phyloP scores from a whole-genome alignment of 164 flowering plant genomes.

The Vitis cinerea region DNA sequence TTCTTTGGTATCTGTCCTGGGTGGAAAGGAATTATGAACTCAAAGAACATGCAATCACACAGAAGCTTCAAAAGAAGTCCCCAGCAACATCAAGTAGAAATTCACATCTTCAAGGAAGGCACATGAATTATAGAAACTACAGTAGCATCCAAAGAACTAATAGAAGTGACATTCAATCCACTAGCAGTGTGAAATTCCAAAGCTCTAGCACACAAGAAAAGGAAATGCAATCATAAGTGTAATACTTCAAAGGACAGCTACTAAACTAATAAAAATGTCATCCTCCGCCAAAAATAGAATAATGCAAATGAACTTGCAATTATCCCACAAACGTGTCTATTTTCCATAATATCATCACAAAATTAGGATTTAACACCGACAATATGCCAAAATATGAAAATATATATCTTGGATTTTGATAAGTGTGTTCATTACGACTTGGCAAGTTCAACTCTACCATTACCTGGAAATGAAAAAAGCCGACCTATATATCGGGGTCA shows the following conservation, averaged over 20 bases:
- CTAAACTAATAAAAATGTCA: not conserved
- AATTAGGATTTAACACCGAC: slow-evolving; percentile 1
- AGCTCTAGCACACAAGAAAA: too few species aligned
- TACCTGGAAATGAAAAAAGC: not conserved
- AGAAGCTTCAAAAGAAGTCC: not conserved
- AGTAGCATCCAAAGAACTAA: not conserved
- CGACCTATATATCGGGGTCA: not conserved
- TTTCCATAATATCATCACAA: not conserved
- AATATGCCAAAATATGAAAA: not conserved
- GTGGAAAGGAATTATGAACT: not conserved
- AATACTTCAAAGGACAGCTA: not conserved
- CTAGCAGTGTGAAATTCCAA: too few species aligned
- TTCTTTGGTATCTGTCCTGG: not conserved
- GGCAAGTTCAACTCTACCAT: not conserved
- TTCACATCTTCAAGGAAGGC: not conserved
- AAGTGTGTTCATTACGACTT: not conserved
- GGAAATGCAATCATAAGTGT: too few species aligned
- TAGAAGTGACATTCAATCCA: not conserved
- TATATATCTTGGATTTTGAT: not conserved
- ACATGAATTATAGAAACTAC: not conserved
- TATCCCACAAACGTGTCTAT: not conserved
- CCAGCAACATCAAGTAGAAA: not conserved
- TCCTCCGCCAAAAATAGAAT: slow-evolving; percentile 7
- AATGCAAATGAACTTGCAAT: not conserved
- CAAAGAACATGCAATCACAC: not conserved